Percentiles rank a stretch among this genome's conserved stretches.
phyloP scores from a whole-genome alignment of 1,284 basidiomycete genomes.

The Ganoderma sp. region DNA sequence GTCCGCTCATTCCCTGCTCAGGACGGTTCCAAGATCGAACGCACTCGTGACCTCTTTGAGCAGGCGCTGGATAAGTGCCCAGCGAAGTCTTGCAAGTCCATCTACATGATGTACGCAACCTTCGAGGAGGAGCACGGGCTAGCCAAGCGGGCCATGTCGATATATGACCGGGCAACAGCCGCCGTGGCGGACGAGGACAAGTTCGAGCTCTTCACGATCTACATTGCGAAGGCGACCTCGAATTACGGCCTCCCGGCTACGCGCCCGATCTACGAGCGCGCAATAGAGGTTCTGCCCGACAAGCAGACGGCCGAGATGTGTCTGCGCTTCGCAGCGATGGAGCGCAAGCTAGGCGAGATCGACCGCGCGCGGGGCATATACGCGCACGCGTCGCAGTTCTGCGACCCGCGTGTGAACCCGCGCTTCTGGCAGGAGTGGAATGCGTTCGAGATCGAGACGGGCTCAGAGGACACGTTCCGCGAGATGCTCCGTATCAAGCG shows the following conservation, averaged over 20 bases:
- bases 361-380: constrained; percentile 97
- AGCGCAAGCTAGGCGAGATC: constrained; percentile 98
- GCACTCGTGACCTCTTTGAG: constrained; percentile 95
- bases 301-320: constrained; percentile 98
- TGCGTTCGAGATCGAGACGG: constrained; percentile 95
- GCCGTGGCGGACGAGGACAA: constrained; percentile 90
- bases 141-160: constrained; percentile 94
- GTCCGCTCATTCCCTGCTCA: constrained; percentile 39
- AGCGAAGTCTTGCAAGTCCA: constrained; percentile 90
- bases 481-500: constrained; percentile 99
- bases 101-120: constrained; percentile 95
- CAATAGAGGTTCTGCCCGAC: constrained; percentile 93
- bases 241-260: constrained; percentile 98
- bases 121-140: constrained; percentile 96
- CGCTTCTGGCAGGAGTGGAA: constrained; percentile 99
- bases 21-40: constrained; percentile 94
- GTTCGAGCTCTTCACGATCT: constrained; percentile 98
- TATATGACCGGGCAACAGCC: constrained; percentile 92
- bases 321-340: constrained; percentile 92
- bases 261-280: constrained; percentile 94
- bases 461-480: constrained; percentile 97
- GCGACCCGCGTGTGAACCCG: constrained; percentile 89
- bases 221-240: constrained; percentile 95
- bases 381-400: constrained; percentile 97
- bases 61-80: constrained; percentile 98